A percentile compares a stretch with the other conserved stretches of the same genome.
phyloP scores from a whole-genome alignment of 768 basidiomycete genomes.

The Leccinellum luteum region DNA sequence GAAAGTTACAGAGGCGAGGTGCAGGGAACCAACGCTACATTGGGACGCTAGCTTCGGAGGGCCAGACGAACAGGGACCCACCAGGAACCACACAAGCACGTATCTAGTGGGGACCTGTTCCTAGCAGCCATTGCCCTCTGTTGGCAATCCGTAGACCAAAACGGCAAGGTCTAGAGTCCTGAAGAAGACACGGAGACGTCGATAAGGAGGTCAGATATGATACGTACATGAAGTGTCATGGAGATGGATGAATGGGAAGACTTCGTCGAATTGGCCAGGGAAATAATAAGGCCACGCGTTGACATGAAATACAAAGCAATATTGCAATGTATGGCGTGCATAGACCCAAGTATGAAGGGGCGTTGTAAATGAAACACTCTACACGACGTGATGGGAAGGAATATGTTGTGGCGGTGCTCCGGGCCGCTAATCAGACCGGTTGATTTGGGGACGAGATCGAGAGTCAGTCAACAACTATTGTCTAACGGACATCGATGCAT shows the following conservation, averaged over 20 bases:
- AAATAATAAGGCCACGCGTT: background rate
- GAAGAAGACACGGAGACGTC: background rate
- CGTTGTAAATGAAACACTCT: background rate
- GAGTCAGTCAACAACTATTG: background rate
- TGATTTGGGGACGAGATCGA: background rate
- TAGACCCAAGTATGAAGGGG: background rate
- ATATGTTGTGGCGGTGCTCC: slow-evolving; percentile 2
- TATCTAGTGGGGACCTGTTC: background rate
- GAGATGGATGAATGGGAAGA: background rate
- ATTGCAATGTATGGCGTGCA: background rate
- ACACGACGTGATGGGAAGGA: slow-evolving; percentile 4
- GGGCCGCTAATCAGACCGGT: slow-evolving; percentile 2
- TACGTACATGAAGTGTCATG: background rate
- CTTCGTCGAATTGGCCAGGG: background rate
- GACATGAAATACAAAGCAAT: background rate
- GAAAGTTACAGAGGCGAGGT: background rate
- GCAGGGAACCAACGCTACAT: background rate
- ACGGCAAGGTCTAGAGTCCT: background rate
- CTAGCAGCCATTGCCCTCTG: background rate
- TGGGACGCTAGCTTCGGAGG: background rate
- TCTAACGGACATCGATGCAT: background rate
- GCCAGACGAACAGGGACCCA: background rate
- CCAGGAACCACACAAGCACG: background rate
- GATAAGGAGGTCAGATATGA: slow-evolving; percentile 1
- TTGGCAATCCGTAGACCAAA: background rate